phyloP scores from a whole-genome alignment of 139 green algal species.

The Chlorella sp. region DNA sequence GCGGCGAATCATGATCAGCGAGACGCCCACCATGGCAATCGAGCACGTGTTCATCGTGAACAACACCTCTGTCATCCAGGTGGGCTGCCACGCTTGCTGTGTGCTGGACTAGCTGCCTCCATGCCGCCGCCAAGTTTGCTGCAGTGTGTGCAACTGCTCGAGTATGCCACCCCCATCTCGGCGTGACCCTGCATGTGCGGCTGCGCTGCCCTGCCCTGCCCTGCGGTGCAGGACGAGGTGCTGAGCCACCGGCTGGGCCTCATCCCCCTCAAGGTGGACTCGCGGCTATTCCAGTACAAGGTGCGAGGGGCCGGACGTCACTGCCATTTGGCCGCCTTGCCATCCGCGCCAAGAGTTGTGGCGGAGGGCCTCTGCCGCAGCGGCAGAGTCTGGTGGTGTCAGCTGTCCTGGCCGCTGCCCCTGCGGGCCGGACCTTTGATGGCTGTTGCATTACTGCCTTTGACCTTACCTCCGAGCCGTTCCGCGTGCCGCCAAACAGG shows the following conservation, averaged over 20 bases:
- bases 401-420: no score
- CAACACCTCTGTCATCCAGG: slow-evolving; percentile 96
- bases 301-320: slow-evolving; percentile 20
- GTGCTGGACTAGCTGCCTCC: no score
- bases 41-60: slow-evolving; percentile 98
- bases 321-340: not conserved
- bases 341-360: no score
- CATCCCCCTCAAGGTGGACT: slow-evolving; percentile 87
- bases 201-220: no score
- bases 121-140: no score
- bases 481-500: not conserved
- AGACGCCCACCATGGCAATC: slow-evolving; percentile 97
- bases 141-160: no score
- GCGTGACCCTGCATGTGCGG: no score
- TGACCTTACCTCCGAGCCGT: not conserved
- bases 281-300: slow-evolving; percentile 77
- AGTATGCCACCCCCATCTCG: no score
- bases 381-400: no score
- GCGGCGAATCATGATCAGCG: slow-evolving; percentile 92
- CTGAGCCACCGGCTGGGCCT: slow-evolving; percentile 93
- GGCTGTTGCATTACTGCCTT: no score
- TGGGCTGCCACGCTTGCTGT: slow-evolving; percentile 40
- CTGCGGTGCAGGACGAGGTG: slow-evolving; percentile 77
- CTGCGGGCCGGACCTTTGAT: no score
- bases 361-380: no score